phyloP scores from a whole-genome alignment of 2,329 filamentous ascomycete species.

The Thielaviopsis punctulata region DNA sequence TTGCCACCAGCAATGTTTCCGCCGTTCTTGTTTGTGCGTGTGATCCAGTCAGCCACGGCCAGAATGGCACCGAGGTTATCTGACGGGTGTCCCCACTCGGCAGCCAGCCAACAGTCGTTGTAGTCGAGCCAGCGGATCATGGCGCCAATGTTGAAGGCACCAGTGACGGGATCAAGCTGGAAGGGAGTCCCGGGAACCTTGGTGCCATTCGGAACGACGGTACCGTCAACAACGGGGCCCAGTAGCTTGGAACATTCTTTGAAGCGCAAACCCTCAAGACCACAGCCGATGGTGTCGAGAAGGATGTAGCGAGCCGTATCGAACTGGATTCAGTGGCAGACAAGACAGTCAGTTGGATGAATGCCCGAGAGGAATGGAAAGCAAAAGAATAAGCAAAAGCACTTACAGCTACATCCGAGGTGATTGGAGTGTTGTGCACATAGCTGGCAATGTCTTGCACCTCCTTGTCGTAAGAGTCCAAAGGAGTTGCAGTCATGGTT shows the following conservation, averaged over 20 bases:
- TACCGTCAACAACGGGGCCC: conserved; percentile 79
- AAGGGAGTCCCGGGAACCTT: conserved; percentile 84
- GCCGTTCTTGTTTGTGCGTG: conserved; percentile 63
- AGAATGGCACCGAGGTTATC: conserved; percentile 97
- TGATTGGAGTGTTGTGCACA: conserved; percentile 78
- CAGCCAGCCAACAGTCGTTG: conserved; percentile 98
- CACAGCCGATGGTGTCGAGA: conserved; percentile 90
- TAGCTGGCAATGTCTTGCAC: conserved; percentile 92
- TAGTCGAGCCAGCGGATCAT: conserved; percentile 99
- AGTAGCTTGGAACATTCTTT: conserved; percentile 91
- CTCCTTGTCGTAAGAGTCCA: conserved; percentile 66
- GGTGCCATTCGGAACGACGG: conserved; percentile 77
- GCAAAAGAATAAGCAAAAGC: too few relatives aligned
- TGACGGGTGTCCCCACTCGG: conserved; percentile 96
- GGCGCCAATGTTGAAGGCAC: conserved; percentile 95
- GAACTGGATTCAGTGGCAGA: conserved; percentile 47
- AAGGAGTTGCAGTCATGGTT: conserved; percentile 27
- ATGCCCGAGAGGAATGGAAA: too few relatives aligned
- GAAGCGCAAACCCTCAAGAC: conserved; percentile 87
- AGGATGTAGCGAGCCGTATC: conserved; percentile 95
- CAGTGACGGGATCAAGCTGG: conserved; percentile 87
- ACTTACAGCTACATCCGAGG: conserved; percentile 83
- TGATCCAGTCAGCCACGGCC: conserved; percentile 93
- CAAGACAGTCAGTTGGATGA: too few relatives aligned
- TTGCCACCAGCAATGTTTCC: conserved; percentile 74